Conservation (phyloP, 108 stramenopile genomes). For the Stephanodiscus minutulus region DNA sequence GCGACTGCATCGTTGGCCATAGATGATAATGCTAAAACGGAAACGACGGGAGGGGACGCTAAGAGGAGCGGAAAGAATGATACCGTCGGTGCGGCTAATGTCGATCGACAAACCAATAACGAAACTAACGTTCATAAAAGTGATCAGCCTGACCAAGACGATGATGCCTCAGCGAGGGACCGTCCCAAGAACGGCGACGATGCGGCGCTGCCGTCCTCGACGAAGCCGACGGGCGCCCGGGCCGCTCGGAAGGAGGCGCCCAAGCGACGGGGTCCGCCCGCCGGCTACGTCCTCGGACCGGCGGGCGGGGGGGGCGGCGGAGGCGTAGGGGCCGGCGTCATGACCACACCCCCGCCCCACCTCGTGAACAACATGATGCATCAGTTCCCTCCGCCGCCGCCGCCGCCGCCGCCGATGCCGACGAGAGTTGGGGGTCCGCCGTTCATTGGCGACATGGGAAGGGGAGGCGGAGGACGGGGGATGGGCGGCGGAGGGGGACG, state of each 20-base stretch:
- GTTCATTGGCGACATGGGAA: not conserved
- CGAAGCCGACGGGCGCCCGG: constrained; percentile 13
- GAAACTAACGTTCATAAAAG: constrained; percentile 16
- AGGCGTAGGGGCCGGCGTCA: constrained; percentile 6
- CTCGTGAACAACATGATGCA: constrained; percentile 13
- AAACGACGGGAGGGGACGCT: constrained; percentile 27
- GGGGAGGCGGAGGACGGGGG: constrained; percentile 26
- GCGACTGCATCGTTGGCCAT: constrained; percentile 10
- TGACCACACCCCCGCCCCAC: constrained; percentile 28
- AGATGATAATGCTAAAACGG: constrained; percentile 47
- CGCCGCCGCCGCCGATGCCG: not conserved
- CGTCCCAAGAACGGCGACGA: constrained; percentile 10
- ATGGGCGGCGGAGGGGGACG: constrained; percentile 25
- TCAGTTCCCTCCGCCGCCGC: not conserved
- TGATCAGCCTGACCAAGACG: constrained; percentile 1
- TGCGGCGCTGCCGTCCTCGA: constrained; percentile 2
- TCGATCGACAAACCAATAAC: constrained; percentile 6
- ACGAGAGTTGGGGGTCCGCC: constrained; percentile 2
- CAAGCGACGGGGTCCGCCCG: constrained; percentile 76
- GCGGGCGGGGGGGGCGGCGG: constrained; percentile 54
- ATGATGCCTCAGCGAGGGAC: constrained; percentile 8
- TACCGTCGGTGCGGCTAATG: constrained; percentile 14
- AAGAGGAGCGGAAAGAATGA: constrained; percentile 13
- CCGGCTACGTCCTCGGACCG: constrained; percentile 81
- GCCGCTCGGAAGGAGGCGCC: constrained; percentile 43